These are phyloP conservation scores for Gossypium trilobum DNA, from an alignment of 441 rosid genomes.

Conservation along the genomic window DNA sequence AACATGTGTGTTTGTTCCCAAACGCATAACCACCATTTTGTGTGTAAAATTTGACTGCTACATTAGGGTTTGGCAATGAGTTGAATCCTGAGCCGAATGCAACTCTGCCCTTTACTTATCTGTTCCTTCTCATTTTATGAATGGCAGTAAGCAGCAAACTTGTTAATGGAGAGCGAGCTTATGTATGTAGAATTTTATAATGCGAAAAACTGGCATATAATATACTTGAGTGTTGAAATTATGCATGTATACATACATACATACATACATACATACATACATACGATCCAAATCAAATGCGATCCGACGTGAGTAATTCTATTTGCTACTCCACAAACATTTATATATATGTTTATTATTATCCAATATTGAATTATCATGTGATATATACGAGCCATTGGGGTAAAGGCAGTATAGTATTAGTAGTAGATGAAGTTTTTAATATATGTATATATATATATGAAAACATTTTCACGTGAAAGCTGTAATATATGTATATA, in stretches of 20 bases:
- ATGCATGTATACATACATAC: not conserved
- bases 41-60: conserved; percentile 13
- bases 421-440: not conserved
- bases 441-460: not conserved
- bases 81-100: not conserved
- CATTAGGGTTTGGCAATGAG: not conserved
- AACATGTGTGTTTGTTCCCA: not conserved
- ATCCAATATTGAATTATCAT: not conserved
- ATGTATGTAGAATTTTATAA: too few species aligned
- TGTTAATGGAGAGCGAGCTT: too few species aligned
- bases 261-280: not conserved
- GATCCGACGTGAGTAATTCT: not conserved
- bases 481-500: not conserved
- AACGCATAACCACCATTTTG: conserved; percentile 10
- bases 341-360: not conserved
- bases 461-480: not conserved
- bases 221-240: not conserved
- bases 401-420: not conserved
- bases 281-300: not conserved
- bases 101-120: not conserved
- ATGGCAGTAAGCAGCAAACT: too few species aligned
- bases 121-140: not conserved
- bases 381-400: not conserved
- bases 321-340: not conserved
- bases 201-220: not conserved